phyloP scores from a whole-genome alignment of 306 rosid species.

The Cucumis melo region DNA sequence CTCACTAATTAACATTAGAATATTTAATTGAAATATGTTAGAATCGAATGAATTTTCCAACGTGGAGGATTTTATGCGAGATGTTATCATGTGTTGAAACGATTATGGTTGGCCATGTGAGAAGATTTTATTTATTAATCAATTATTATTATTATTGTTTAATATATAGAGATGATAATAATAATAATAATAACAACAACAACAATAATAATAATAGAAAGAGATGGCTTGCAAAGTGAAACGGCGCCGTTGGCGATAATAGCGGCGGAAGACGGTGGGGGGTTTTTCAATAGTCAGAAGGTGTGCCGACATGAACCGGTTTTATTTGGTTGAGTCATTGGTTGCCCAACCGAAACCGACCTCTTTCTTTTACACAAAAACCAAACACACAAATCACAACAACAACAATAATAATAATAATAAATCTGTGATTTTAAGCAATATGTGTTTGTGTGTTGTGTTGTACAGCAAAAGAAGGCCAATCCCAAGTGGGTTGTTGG shows the following conservation, averaged over 20 bases:
- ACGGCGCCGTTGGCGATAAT: not conserved
- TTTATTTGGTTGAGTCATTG: not conserved
- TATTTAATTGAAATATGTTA: not conserved
- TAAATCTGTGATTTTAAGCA: not conserved
- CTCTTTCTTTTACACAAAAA: not conserved
- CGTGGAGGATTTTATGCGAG: not conserved
- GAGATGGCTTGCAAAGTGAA: not conserved
- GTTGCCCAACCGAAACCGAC: not conserved
- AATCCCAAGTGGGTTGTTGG: slow-evolving; percentile 8
- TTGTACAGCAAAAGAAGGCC: not conserved
- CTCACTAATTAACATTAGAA: not conserved
- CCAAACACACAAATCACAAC: too few relatives aligned
- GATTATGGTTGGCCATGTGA: slow-evolving; percentile 8
- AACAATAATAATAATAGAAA: not conserved
- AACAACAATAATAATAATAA: not conserved
- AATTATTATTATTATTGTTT: too few relatives aligned
- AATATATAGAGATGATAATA: too few relatives aligned
- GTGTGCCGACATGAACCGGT: slow-evolving; percentile 2
- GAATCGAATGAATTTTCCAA: not conserved
- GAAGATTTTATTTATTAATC: not conserved
- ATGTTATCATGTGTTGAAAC: not conserved
- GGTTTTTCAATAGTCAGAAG: not conserved
- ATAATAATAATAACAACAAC: not conserved
- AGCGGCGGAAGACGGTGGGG: slow-evolving; percentile 10
- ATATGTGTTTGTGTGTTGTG: not conserved